Percentiles rank a stretch among this genome's conserved stretches.
phyloP scores from a whole-genome alignment of 495 filamentous ascomycete genomes.

The Aspergillus funiculosus region DNA sequence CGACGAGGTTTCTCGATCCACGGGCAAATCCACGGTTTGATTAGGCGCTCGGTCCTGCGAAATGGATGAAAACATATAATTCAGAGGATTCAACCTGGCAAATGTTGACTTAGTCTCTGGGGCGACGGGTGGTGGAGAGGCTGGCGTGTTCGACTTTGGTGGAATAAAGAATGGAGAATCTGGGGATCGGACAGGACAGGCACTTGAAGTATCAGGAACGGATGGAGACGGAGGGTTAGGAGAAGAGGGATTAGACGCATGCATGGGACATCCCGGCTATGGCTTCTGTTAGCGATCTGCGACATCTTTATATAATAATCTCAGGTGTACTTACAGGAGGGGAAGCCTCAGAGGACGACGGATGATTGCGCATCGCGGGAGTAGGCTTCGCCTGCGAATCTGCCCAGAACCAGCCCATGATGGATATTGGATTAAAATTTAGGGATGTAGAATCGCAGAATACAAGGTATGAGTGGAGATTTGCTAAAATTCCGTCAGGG shows the following conservation, averaged over 20 bases:
- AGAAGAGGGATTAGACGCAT: constrained; percentile 52
- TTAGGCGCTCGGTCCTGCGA: constrained; percentile 69
- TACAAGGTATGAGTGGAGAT: background rate
- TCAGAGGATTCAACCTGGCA: constrained; percentile 82
- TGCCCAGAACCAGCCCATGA: constrained; percentile 99
- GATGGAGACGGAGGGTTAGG: constrained; percentile 39
- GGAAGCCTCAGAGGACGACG: constrained; percentile 32
- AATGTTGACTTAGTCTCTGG: constrained; percentile 42
- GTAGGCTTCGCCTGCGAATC: constrained; percentile 49
- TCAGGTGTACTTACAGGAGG: constrained; percentile 68
- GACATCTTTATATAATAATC: background rate
- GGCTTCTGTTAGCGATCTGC: constrained; percentile 30
- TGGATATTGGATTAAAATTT: constrained; percentile 8
- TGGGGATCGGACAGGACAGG: constrained; percentile 48
- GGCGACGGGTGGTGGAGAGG: constrained; percentile 18
- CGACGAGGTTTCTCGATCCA: constrained; percentile 71
- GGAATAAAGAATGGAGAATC: constrained; percentile 40
- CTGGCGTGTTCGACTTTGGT: constrained; percentile 24
- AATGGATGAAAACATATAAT: constrained; percentile 89
- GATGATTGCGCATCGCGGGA: constrained; percentile 41
- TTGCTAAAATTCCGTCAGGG: too few relatives aligned
- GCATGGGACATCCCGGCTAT: constrained; percentile 90
- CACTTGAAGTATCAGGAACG: constrained; percentile 38
- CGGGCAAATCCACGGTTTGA: constrained; percentile 67
- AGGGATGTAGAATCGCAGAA: background rate